Evolutionary conservation across 495 filamentous ascomycete genomes (phyloP), one percentile per base, ranked within the genome.

Genomic region (Hypoxylon cercidicola): DNA sequence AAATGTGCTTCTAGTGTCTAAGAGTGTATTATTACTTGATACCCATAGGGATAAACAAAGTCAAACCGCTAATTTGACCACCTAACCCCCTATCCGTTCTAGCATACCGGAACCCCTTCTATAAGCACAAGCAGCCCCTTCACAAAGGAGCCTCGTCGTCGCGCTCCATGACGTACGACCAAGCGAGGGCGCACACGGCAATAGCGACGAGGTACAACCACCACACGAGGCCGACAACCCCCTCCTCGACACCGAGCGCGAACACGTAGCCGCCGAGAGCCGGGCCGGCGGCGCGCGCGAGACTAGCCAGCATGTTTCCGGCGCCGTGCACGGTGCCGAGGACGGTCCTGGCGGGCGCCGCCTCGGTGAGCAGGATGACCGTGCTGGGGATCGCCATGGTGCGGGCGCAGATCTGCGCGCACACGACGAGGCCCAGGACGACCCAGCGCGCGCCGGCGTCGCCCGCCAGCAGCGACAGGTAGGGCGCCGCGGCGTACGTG

Each of bases 321-420:
- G 88, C 79, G 0, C 90, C 90, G 61, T 92, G 88, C 0, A 93
- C 79, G 0, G 88, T 91, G 0, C 89, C 89, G 7, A 93, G 72
- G 2, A 90, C 81, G 4, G 68, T 77, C 4, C 84, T 82, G 37
- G 85, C 78, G 2, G 89, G 86, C n/a, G 87, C 84, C 12, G 81
- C 80, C 61, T 92, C 91, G 13, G 88, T 91, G 0, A 93, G 78
- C 0, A 93, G 74, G 12, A 92, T 91, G 0, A 89, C 83, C 1
- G 84, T 85, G 4, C 84, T 84, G 0, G 90, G 90, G 0, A 90
- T 77, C 2, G 86, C 87, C 66, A 93, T 92, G 3, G 89, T 92
- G 40, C 89, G 81, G 0, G 88, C 91, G 15, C 87, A 74, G 20
- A 92, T 89, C 70, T 93, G 90, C 1, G 90, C 69, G 25, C 82